Base-by-base conservation (phyloP, 192 early-diverging fungal species). In the Entomortierella lignicola region DNA sequence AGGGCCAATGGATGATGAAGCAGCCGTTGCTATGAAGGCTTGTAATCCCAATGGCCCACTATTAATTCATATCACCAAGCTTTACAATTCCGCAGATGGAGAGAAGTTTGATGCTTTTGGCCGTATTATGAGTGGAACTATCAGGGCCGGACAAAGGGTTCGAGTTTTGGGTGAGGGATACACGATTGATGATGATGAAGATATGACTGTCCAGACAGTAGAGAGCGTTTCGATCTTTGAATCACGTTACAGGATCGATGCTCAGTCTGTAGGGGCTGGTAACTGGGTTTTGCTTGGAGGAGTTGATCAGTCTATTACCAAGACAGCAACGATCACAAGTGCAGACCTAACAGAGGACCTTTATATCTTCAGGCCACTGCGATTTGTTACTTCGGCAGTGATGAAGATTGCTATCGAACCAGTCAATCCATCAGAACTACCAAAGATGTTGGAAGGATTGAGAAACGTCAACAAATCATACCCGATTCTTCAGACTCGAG, bases 381-480 rank as follows among this genome's bases (percentile, higher is more conserved):
- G 90, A 8, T 93, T 96, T 75, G 87, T 91, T 8, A 90, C 95
- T 6, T 87, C 88, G 32, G 87, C 97, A 3, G 94, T 97, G 8
- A 73, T 99, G 60, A 97, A 98, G 83, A 92, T 99, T 18, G 97
- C 97, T 2, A 92, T 99, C 11, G 98, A 99, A 69, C 98, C 98
- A 3, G 94, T 98, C 4, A 97, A 97, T 69, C 98, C 98, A 4
- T 95, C 97, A 17, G 97, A 99, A 85, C 85, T 99, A 34, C 98
- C 98, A 25, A 96, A 96, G 77, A 96, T 99, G 96, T 88, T 99
- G 59, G 96, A 96, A 58, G 98, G 98, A 6, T 81, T 99, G 80
- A 89, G 98, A 60, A 97, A 97, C 61, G 92, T 99, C 61, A 95
- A 95, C 85, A 96, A 98, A 77, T 92, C 91, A 29, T 99, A 99